Base-by-base conservation (phyloP, 2,329 filamentous ascomycete species). In the Exophiala oligosperma region DNA sequence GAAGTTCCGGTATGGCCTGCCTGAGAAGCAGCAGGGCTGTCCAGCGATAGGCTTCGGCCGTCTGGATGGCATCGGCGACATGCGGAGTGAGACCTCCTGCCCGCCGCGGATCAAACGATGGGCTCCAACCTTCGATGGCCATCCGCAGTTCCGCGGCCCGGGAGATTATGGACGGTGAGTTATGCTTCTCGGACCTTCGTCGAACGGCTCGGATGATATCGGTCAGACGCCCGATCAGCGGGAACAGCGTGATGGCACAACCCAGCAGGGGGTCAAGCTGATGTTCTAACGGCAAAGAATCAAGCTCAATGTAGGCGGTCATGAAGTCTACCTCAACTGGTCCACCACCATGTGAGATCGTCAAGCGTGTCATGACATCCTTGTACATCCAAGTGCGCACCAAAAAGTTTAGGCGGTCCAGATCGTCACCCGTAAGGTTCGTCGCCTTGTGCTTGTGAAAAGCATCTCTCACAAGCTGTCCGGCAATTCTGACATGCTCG, bases 361-460 rank as follows among this genome's bases (percentile, higher is more conserved):
- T 89, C 37, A 90, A 73, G n/a, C 86, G 81, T 23, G 86, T 83
- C 60, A 89, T 84, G 29, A 89, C 86, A 69, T 89, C 85, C 80
- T 88, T 86, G 66, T 89, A 90, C 6, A 89, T 79, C 84, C 85
- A 89, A 5, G 83, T 83, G 67, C 88, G 88, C 71, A 84, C 86
- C 17, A 90, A 74, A 63, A 89, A 89, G 53, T 82, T 82, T 12
- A 56, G 46, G 11, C 52, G 46, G 29, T 28, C 37, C 14, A 52
- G 29, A 4, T 53, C 41, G 11, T n/a, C 23, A 3, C 24, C 40
- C 3, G 5, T 35, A 14, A 47, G 11, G 11, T 26, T 32, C 23
- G 23, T 29, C 37, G 68, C 68, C 63, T 73, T 70, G 67, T 81
- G 76, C 64, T 77, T 71, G 53, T 74, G 70, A 2, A 49, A 23